phyloP scores from a whole-genome alignment of 331 rosid genomes.

The Quercus lobata region DNA sequence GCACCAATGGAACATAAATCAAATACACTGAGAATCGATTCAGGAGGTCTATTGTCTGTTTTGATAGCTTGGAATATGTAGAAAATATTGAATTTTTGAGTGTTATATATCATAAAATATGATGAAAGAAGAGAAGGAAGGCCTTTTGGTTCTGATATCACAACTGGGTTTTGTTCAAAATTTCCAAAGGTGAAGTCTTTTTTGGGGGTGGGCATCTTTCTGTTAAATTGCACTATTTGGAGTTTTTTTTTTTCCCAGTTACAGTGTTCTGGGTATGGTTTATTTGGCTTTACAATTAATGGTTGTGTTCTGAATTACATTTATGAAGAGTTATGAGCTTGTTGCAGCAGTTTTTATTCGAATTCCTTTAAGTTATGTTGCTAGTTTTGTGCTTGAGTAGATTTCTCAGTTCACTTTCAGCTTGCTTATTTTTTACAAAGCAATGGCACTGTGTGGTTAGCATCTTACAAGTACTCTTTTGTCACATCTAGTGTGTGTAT shows the following conservation, averaged over 20 bases:
- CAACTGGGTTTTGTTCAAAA: not conserved
- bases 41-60: not conserved
- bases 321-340: not conserved
- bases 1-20: too few species aligned
- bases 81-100: not conserved
- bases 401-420: too few species aligned
- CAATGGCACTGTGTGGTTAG: too few species aligned
- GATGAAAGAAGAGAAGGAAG: too few species aligned
- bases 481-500: too few species aligned
- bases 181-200: not conserved
- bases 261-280: not conserved
- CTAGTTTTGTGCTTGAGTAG: not conserved
- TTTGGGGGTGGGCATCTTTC: too few species aligned
- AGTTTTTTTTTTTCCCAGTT: not conserved
- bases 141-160: too few species aligned
- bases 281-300: not conserved
- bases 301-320: not conserved
- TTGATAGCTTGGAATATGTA: not conserved
- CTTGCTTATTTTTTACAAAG: not conserved
- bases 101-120: too few species aligned
- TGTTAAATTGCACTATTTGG: too few species aligned
- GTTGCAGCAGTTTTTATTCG: not conserved
- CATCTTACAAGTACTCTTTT: too few species aligned
- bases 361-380: not conserved
- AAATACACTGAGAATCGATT: not conserved